Percentiles rank a stretch among this genome's conserved stretches.
Evolutionary conservation across 148 eudicot species (phyloP).

Genomic region (Selenicereus undatus): DNA sequence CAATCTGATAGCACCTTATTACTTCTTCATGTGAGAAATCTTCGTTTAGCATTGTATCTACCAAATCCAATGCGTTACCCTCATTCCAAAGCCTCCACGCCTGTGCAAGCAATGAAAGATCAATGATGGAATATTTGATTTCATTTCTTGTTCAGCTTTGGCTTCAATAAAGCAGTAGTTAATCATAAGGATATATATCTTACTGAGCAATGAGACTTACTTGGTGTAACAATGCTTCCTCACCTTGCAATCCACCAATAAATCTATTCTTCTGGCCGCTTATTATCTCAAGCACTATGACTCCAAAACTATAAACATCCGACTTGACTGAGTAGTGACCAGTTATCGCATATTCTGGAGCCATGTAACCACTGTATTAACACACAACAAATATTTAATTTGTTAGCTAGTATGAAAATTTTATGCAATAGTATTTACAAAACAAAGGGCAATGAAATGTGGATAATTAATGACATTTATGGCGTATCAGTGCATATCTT

Average conservation of each 20-base stretch:
- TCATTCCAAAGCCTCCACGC: slow-evolving; percentile 33
- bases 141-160: not conserved
- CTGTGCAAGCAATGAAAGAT: not conserved
- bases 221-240: slow-evolving; percentile 19
- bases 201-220: slow-evolving; percentile 6
- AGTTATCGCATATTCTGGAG: slow-evolving; percentile 31
- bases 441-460: not conserved
- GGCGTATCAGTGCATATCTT: not conserved
- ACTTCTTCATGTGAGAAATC: slow-evolving; percentile 14
- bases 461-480: not conserved
- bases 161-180: not conserved
- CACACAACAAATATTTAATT: too few species aligned
- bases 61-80: slow-evolving; percentile 9
- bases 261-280: slow-evolving; percentile 20
- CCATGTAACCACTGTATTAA: slow-evolving; percentile 31
- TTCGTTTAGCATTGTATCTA: slow-evolving; percentile 16
- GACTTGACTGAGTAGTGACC: slow-evolving; percentile 28
- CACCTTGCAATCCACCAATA: not conserved
- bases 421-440: not conserved
- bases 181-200: too few species aligned
- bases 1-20: slow-evolving; percentile 25
- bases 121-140: not conserved
- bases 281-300: slow-evolving; percentile 29
- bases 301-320: slow-evolving; percentile 31
- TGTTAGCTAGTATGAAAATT: not conserved